phyloP scores from a whole-genome alignment of 352 stramenopile species.

The Pythium pectinolyticum region DNA sequence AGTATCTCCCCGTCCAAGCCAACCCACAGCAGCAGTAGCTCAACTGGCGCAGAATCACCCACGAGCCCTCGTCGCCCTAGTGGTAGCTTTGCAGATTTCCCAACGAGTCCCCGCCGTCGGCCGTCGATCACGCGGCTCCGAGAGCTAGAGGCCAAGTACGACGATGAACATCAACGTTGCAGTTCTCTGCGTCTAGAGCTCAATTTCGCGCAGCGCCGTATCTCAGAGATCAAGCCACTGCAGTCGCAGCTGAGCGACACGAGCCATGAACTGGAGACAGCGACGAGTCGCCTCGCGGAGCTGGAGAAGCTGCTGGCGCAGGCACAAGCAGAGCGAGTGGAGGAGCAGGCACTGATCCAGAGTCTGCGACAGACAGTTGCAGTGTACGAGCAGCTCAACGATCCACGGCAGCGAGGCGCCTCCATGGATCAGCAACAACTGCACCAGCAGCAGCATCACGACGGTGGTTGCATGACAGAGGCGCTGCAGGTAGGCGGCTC shows the following conservation, averaged over 20 bases:
- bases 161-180: conserved; percentile 48
- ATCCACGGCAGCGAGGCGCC: conserved; percentile 29
- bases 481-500: conserved; percentile 10
- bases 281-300: conserved; percentile 30
- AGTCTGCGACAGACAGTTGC: conserved; percentile 59
- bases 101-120: conserved; percentile 13
- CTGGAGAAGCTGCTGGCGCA: conserved; percentile 32
- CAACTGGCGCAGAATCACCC: not conserved
- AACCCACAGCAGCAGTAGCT: not conserved
- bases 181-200: conserved; percentile 50
- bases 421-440: conserved; percentile 13
- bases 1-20: conserved; percentile 6
- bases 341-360: conserved; percentile 58
- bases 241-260: conserved; percentile 38
- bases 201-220: conserved; percentile 50
- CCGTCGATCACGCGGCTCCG: conserved; percentile 22
- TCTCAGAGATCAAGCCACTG: conserved; percentile 51
- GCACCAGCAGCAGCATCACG: no score
- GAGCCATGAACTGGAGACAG: conserved; percentile 35
- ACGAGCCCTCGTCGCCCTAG: not conserved
- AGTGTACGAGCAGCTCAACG: conserved; percentile 60
- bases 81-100: conserved; percentile 2
- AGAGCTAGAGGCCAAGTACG: conserved; percentile 47
- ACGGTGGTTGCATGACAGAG: not conserved
- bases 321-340: conserved; percentile 35